Evolutionary conservation across 257 asterid genomes (phyloP).

Genomic region (Petrea volubilis): DNA sequence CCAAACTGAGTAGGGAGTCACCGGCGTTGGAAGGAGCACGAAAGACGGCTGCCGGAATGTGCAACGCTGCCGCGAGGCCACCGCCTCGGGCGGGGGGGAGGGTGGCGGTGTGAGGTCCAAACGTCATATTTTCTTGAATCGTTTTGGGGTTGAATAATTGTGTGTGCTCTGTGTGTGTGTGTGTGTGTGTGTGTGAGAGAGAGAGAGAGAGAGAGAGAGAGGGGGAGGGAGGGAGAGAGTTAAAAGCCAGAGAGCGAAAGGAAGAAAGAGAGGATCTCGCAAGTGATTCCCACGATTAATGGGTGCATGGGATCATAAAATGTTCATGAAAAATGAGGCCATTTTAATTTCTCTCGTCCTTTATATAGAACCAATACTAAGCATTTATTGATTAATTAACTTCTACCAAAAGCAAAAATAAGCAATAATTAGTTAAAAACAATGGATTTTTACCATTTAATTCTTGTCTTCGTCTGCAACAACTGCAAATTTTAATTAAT

Average conservation of each 20-base stretch:
- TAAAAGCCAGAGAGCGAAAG: slow-evolving; percentile 26
- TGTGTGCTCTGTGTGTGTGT: too few relatives aligned
- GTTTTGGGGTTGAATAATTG: too few relatives aligned
- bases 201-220: neutral
- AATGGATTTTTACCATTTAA: too few relatives aligned
- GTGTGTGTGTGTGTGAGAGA: too few relatives aligned
- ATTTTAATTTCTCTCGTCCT: neutral
- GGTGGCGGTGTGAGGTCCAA: neutral
- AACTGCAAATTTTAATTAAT: too few relatives aligned
- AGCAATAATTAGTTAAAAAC: too few relatives aligned
- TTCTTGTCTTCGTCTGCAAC: too few relatives aligned
- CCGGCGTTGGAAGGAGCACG: slow-evolving; percentile 30
- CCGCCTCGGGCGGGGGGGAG: slow-evolving; percentile 23
- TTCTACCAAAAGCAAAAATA: too few relatives aligned
- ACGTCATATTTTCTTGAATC: too few relatives aligned
- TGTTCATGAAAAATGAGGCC: slow-evolving; percentile 23
- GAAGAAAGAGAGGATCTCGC: slow-evolving; percentile 55
- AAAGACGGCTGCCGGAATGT: neutral
- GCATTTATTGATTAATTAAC: too few relatives aligned
- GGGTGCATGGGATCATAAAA: slow-evolving; percentile 65
- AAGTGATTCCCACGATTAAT: slow-evolving; percentile 48
- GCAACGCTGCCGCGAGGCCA: neutral
- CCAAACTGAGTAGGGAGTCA: neutral
- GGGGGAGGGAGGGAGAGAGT: too few relatives aligned
- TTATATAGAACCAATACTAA: slow-evolving; percentile 1